phyloP scores from a whole-genome alignment of 2,329 filamentous ascomycete genomes.

The Arthroderma uncinatum region DNA sequence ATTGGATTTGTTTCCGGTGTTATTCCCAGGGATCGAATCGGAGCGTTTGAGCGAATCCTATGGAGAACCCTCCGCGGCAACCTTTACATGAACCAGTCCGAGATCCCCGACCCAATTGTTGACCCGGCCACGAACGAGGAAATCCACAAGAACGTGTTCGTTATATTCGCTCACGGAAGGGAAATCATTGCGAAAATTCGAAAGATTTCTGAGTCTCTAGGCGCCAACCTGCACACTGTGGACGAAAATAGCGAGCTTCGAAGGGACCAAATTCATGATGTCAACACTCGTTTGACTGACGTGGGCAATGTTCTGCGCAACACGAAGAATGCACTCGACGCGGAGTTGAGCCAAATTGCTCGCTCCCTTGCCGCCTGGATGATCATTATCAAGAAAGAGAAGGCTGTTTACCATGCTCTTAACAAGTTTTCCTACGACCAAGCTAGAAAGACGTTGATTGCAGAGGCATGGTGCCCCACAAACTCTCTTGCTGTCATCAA shows the following conservation, averaged over 20 bases:
- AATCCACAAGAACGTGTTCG: slow-evolving; percentile 94
- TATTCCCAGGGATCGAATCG: slow-evolving; percentile 83
- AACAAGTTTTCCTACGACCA: slow-evolving; percentile 97
- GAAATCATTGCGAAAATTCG: slow-evolving; percentile 97
- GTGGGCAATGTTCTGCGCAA: slow-evolving; percentile 86
- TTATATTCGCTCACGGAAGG: slow-evolving; percentile 97
- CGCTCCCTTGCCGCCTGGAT: slow-evolving; percentile 92
- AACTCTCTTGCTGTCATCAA: slow-evolving; percentile 83
- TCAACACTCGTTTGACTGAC: slow-evolving; percentile 85
- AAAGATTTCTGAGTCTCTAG: slow-evolving; percentile 96
- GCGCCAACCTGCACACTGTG: slow-evolving; percentile 89
- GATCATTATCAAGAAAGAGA: slow-evolving; percentile 95
- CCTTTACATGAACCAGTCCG: slow-evolving; percentile 99
- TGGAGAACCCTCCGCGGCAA: slow-evolving; percentile 97
- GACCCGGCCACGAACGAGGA: slow-evolving; percentile 88
- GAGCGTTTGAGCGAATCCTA: slow-evolving; percentile 89
- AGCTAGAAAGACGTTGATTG: slow-evolving; percentile 88
- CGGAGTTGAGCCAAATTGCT: slow-evolving; percentile 85
- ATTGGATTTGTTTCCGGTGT: slow-evolving; percentile 97
- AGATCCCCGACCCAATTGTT: slow-evolving; percentile 86
- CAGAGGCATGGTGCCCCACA: slow-evolving; percentile 93
- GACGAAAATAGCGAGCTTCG: slow-evolving; percentile 95
- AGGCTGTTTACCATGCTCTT: slow-evolving; percentile 88
- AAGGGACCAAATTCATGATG: slow-evolving; percentile 91
- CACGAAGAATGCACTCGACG: slow-evolving; percentile 87